Evolutionary conservation across 1,284 basidiomycete species (phyloP), one percentile per base, ranked within the genome.

Genomic region (Ganoderma leucocontextum): DNA sequence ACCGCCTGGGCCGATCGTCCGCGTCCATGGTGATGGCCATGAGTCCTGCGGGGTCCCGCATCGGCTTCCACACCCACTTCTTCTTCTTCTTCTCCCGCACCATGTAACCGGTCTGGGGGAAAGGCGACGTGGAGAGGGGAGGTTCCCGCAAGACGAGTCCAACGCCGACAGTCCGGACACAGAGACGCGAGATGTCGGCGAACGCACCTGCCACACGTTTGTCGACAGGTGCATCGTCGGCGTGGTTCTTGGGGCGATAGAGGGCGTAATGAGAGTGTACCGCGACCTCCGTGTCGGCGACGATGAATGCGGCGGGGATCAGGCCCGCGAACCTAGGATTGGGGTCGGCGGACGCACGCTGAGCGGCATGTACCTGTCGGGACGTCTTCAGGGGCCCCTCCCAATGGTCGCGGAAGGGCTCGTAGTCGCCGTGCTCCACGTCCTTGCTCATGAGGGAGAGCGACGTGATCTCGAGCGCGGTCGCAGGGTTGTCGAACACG

Each of bases 1-100:
- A 39, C 4, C 57, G 57, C 36, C 35, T 36, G 3, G 57, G 35
- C 0, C 38, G 57, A 13, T 60, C 58, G 15, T 39, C 39, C 38
- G 10, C 13, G 4, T 39, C 22, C 19, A 29, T 41, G 22, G 22
- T n/a, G 6, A 39, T 6, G 8, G 9, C 6, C 39, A 41, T 41
- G 22, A 60, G 38, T 6, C 10, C n/a, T 13, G 6, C 22, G 12
- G n/a, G 39, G 13, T 29, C 15, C 38, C 22, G 12, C 38, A 25
- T 39, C 22, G 12, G 38, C 22, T 60, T 60, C 58, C 36, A 39
- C 13, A 22, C 58, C 58, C 58, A 60, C 36, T 38, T 41, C 58
- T 38, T 41, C 58, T 38, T 41, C 58, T 60, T 60, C 15, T 19
- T 36, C 15, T 60, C 36, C n/a, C 25, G 58, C 58, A 60, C 38